Evolutionary conservation across 345 rosid genomes (phyloP), one percentile per base, ranked within the genome.

Genomic region (Camelina neglecta): DNA sequence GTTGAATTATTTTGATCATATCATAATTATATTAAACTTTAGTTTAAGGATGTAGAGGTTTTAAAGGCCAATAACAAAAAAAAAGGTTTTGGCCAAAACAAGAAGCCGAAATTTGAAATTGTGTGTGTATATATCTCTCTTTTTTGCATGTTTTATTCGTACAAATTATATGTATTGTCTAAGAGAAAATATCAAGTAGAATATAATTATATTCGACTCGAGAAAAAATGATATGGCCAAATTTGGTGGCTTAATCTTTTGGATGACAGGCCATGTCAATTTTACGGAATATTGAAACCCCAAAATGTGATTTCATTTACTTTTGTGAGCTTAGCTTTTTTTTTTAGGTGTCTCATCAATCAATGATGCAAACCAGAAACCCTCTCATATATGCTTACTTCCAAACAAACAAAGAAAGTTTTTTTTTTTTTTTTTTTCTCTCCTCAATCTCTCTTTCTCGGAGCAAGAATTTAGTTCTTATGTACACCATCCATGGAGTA

Each of bases 241-340:
- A 1, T 50, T 48, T 31, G 0, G 33, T 18, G 23, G 21, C n/a
- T 45, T 26, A 26, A 26, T 45, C 9, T n/a, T n/a, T 64, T 47
- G 41, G 24, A 29, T 9, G 41, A 5, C 3, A 65, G 11, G 45
- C 38, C 4, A 38, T 39, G 62, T 54, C 62, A 41, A 39, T 29
- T 68, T 24, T 54, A 39, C 24, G 41, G 39, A 54, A 54, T 54
- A 67, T 67, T 53, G 38, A 54, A 38, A 67, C 35, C 2, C 15
- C 15, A 67, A 21, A 53, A 67, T 39, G 72, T 67, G 72, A 67
- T 53, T 38, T 67, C 61, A 54, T 67, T 67, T 51, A 67, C 31
- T 29, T 45, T 26, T 26, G 68, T 45, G 24, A 48, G 57, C 18
- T 31, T 48, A 31, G 11, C 42, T 29, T 33, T 63, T 63, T 18